Evolutionary conservation across 2,329 filamentous ascomycete species (phyloP).

Genomic region (Pseudopithomyces chartarum): DNA sequence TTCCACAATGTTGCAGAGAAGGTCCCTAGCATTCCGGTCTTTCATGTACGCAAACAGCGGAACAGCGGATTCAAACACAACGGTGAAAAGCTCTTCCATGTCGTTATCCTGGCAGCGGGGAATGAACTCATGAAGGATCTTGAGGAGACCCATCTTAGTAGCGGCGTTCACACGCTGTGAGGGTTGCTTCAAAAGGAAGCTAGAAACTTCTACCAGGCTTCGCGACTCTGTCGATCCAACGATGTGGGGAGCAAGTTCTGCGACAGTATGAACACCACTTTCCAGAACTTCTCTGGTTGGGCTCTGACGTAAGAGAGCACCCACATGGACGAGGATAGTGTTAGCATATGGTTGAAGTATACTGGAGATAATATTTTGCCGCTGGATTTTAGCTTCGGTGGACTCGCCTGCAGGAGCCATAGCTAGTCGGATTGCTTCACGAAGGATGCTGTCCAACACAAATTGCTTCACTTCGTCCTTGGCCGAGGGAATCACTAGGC

Average conservation of each 20-base stretch:
- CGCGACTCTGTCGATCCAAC: conserved; percentile 63
- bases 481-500: conserved; percentile 71
- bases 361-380: conserved; percentile 40
- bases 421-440: conserved; percentile 37
- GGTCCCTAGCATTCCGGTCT: conserved; percentile 75
- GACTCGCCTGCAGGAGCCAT: conserved; percentile 13
- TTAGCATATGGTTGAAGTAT: conserved; percentile 71
- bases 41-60: conserved; percentile 90
- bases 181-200: conserved; percentile 84
- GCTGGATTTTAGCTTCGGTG: conserved; percentile 62
- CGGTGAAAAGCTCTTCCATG: conserved; percentile 62
- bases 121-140: conserved; percentile 81
- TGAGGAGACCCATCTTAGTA: conserved; percentile 79
- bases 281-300: conserved; percentile 77
- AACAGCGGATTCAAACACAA: conserved; percentile 75
- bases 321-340: conserved; percentile 62
- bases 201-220: conserved; percentile 79
- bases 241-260: conserved; percentile 63
- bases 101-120: conserved; percentile 64
- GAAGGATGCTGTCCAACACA: conserved; percentile 75
- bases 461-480: conserved; percentile 88
- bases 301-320: conserved; percentile 59
- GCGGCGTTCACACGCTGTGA: conserved; percentile 79
- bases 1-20: conserved; percentile 73
- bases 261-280: conserved; percentile 76